phyloP scores from a whole-genome alignment of 139 green algal species.

The Tetratostichococcus sp. region DNA sequence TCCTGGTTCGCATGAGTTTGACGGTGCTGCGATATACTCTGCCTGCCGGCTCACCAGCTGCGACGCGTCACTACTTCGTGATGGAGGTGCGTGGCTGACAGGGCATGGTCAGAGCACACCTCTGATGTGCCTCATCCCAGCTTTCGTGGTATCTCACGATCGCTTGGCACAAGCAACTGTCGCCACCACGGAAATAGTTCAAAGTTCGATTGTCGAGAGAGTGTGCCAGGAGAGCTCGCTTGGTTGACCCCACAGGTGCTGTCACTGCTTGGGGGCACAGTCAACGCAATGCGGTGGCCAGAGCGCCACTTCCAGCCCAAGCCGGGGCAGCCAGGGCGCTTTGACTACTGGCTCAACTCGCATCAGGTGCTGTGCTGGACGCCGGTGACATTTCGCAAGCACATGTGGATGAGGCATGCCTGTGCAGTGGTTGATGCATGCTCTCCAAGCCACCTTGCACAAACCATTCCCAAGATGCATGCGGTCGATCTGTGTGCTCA shows the following conservation, averaged over 20 bases:
- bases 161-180: no score
- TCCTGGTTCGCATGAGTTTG: not conserved
- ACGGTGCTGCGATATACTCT: not conserved
- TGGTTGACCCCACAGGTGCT: conserved; percentile 11
- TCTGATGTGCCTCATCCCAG: not conserved
- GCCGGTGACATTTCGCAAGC: no score
- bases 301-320: conserved; percentile 33
- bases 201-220: no score
- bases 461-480: no score
- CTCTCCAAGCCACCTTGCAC: no score
- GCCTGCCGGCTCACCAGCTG: conserved; percentile 2
- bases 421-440: no score
- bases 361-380: conserved; percentile 56
- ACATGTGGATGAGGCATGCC: no score
- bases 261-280: conserved; percentile 22
- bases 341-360: conserved; percentile 45
- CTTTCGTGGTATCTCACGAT: not conserved
- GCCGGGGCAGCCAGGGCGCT: conserved; percentile 2
- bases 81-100: conserved; percentile 13
- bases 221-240: no score
- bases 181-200: no score
- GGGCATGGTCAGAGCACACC: no score
- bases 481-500: no score
- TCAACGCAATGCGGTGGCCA: conserved; percentile 37
- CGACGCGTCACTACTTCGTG: conserved; percentile 15